Conservation (phyloP, 768 basidiomycete genomes). For the Terana coerulea region DNA sequence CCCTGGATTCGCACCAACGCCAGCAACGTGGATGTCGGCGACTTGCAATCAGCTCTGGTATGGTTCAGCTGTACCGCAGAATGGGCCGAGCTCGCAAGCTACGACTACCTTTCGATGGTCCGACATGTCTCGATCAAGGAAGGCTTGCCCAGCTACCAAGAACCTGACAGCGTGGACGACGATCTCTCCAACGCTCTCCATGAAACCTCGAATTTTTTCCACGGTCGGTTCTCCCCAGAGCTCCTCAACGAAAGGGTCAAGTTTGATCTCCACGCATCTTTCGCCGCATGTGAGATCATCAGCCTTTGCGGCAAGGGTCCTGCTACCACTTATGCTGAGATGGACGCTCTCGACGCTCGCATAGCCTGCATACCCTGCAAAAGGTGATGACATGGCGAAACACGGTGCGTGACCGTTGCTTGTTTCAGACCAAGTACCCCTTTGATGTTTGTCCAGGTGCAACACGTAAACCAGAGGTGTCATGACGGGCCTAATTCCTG, state of each 20-base stretch:
- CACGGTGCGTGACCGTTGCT: not conserved
- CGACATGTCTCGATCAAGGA: not conserved
- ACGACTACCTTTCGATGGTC: not conserved
- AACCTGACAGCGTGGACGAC: constrained; percentile 1
- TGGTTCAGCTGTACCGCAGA: constrained; percentile 5
- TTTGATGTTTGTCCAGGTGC: not conserved
- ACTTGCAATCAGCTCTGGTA: not conserved
- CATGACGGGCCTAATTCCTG: not conserved
- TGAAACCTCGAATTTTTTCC: not conserved
- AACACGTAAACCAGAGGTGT: not conserved
- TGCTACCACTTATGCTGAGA: not conserved
- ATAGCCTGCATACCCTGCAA: constrained; percentile 1
- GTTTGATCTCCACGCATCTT: not conserved
- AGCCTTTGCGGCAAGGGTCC: not conserved
- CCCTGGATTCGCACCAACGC: not conserved
- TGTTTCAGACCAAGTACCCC: not conserved
- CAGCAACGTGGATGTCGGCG: no score
- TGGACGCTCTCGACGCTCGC: constrained; percentile 1
- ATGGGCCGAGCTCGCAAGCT: not conserved
- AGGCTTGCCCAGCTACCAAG: not conserved
- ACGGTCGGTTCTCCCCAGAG: no score
- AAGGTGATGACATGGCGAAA: constrained; percentile 1
- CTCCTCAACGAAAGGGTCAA: not conserved
- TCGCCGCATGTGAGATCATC: not conserved
- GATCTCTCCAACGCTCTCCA: not conserved